Evolutionary conservation across 2,329 filamentous ascomycete genomes (phyloP), one percentile per base, ranked within the genome.

Genomic region (Tolypocladium nubicola): DNA sequence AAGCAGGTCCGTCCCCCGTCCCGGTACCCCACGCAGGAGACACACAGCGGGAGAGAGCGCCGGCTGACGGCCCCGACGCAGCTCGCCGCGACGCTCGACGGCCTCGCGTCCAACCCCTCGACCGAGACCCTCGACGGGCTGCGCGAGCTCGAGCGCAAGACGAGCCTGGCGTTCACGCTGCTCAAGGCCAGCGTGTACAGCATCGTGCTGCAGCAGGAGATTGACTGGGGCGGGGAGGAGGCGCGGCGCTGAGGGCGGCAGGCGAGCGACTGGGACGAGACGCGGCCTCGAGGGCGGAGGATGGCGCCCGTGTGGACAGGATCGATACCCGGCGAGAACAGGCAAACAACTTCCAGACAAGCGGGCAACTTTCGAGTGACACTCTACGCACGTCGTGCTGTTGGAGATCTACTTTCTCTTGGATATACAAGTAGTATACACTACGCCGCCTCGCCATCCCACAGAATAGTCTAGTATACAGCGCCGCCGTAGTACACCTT

Each of bases 131-230:
- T 95, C 56, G 90, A 99, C 71, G 87, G 89, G 10, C 79, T 99
- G 65, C 80, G 94, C 56, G 86, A 92, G 49, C 78, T 99, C 56
- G 94, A 99, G 78, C 81, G 94, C 65, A 97, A 97, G 79, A 97
- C 93, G 49, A 91, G 90, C 64, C 78, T 96, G 56, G 93, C 97
- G 26, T 97, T 96, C 73, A 99, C 94, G 61, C 75, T 97, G 69
- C 81, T 99, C 69, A 99, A 99, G 78, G 93, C 94, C 21, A 97
- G 93, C 72, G 94, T 99, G 62, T 99, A 99, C 76, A 96, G 89
- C 70, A 99, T 99, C 76, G 92, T 99, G 60, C 73, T 99, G 76
- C 93, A 99, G 81, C 93, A 97, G 80, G 90, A 97, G 81, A 90
- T 96, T 66, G 86, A 87, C 61, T 89, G 86, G 73, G 88, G 83